Evolutionary conservation across 2,329 filamentous ascomycete species (phyloP), one percentile per base, ranked within the genome.

Genomic region (Chalaropsis thielavioides): DNA sequence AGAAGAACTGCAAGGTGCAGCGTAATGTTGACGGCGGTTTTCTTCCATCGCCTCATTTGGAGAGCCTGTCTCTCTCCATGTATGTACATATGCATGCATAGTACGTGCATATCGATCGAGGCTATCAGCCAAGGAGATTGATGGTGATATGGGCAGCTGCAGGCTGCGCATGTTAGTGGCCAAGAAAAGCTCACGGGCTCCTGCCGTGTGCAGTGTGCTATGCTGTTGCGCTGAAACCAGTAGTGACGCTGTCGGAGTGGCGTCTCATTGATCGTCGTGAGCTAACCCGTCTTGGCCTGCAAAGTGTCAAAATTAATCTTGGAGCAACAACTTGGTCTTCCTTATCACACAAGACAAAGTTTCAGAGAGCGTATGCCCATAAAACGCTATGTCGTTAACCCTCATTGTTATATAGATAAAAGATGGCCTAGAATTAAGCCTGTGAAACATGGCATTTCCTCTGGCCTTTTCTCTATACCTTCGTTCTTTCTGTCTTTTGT

Each of bases 261-360:
- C 51, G 51, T 58, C 51, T 35, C 31, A 58, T 58, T 58, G 51
- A 58, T 58, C 24, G 51, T 35, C 51, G 24, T 58, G 43, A 46
- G 15, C 6, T 17, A 5, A 4, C 15, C 43, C 3, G 43, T 35
- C 27, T 8, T 35, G 24, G 51, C 27, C 17, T 31, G 2, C 24
- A 13, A n/a, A 31, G 27, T 58, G 13, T 35, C 51, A 31, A 27
- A 24, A 58, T 27, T n/a, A 58, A 35, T 35, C 24, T 31, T n/a
- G 35, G 27, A 22, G 51, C 17, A 35, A 35, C 27, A 7, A 7
- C 27, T 8, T 17, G 27, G 4, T 58, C 22, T 51, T 51, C 19
- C 46, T 8, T 51, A 24, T 19, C 19, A 24, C 46, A 24, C n/a
- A n/a, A n/a, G 19, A 51, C 8, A 27, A 51, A 27, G n/a, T n/a